Evolutionary conservation across 2,329 filamentous ascomycete genomes (phyloP).

Genomic region (Sclerotinia nivalis): DNA sequence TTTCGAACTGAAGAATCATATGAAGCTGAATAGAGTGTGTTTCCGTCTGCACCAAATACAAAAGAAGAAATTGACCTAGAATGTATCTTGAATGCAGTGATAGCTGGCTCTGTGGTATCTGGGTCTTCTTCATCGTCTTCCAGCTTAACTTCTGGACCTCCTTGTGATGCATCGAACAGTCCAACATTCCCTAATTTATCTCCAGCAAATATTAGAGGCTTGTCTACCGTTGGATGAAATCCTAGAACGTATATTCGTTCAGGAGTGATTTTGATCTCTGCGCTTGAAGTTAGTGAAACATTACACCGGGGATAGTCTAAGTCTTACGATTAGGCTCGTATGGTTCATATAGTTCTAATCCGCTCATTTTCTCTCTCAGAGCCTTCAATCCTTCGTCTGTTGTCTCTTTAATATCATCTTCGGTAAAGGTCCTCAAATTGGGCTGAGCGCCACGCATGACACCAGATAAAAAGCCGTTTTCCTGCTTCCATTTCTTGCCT

Average conservation of each 20-base stretch:
- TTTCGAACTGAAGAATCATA: slow-evolving; percentile 93
- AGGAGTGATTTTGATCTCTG: slow-evolving; percentile 87
- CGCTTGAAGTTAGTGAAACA: slow-evolving; percentile 12
- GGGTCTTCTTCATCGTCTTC: slow-evolving; percentile 66
- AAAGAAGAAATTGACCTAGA: slow-evolving; percentile 85
- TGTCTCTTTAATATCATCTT: slow-evolving; percentile 79
- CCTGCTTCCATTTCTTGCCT: slow-evolving; percentile 72
- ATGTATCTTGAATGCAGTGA: slow-evolving; percentile 88
- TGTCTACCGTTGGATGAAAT: slow-evolving; percentile 84
- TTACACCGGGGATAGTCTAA: not conserved
- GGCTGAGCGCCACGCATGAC: slow-evolving; percentile 72
- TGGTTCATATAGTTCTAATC: slow-evolving; percentile 76
- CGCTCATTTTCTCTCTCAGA: slow-evolving; percentile 74
- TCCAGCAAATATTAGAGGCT: slow-evolving; percentile 86
- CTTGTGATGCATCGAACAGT: slow-evolving; percentile 84
- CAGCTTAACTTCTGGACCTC: slow-evolving; percentile 52
- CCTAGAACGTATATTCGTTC: slow-evolving; percentile 84
- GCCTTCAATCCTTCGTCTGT: slow-evolving; percentile 73
- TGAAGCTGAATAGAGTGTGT: slow-evolving; percentile 78
- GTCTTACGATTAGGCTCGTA: slow-evolving; percentile 75
- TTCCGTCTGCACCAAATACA: slow-evolving; percentile 71
- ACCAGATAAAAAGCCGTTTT: slow-evolving; percentile 64
- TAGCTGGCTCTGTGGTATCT: slow-evolving; percentile 68
- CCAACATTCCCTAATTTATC: slow-evolving; percentile 92
- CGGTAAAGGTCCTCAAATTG: slow-evolving; percentile 79